Evolutionary conservation across 306 rosid species (phyloP).

Genomic region (Trichosanthes cucumerina): DNA sequence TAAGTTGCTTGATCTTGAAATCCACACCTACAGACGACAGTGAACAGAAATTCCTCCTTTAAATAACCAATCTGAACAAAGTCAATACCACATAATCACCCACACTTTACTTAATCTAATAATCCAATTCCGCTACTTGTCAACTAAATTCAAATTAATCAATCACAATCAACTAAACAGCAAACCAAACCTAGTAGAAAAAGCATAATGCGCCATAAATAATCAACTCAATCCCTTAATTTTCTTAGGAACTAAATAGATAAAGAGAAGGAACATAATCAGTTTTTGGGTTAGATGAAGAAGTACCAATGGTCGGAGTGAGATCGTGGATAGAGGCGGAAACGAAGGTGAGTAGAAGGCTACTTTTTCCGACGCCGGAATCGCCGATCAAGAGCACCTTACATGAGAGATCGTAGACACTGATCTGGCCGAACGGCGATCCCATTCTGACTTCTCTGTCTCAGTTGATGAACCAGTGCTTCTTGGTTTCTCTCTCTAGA

Average conservation of each 20-base stretch:
- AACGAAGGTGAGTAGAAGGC: conserved; percentile 76
- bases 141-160: not conserved
- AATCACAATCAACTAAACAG: not conserved
- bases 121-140: not conserved
- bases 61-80: not conserved
- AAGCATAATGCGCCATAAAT: not conserved
- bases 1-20: conserved; percentile 77
- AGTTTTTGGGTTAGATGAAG: not conserved
- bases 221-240: not conserved
- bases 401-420: conserved; percentile 72
- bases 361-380: conserved; percentile 91
- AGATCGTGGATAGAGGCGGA: conserved; percentile 43
- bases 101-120: not conserved
- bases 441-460: conserved; percentile 25
- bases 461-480: not conserved
- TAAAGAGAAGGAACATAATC: not conserved
- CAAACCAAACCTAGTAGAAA: not conserved
- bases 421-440: conserved; percentile 65
- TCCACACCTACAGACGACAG: conserved; percentile 60
- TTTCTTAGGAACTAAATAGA: not conserved
- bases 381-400: conserved; percentile 94
- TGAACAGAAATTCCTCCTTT: not conserved
- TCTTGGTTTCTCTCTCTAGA: not conserved
- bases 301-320: conserved; percentile 74
- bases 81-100: not conserved